Conservation (phyloP, 2,329 filamentous ascomycete species). For the Cladophialophora bantiana region DNA sequence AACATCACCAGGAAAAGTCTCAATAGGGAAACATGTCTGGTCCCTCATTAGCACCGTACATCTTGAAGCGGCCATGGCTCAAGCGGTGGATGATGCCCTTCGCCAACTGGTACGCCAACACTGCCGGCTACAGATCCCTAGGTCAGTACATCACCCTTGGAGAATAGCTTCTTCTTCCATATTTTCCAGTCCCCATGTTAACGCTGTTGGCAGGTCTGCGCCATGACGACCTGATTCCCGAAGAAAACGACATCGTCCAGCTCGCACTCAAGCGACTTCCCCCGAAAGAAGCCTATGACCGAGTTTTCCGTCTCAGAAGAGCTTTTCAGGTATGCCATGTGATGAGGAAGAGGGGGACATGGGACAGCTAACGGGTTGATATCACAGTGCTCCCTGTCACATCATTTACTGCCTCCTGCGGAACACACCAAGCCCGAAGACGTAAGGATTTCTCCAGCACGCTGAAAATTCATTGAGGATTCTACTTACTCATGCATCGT, state of each 20-base stretch:
- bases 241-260: slow-evolving; percentile 88
- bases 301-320: slow-evolving; percentile 94
- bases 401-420: slow-evolving; percentile 68
- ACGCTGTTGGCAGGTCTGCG: slow-evolving; percentile 57
- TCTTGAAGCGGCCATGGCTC: slow-evolving; percentile 87
- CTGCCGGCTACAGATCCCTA: slow-evolving; percentile 90
- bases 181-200: background rate
- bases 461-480: slow-evolving; percentile 17
- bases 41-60: slow-evolving; percentile 75
- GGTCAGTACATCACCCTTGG: slow-evolving; percentile 62
- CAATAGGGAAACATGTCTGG: slow-evolving; percentile 66
- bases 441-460: slow-evolving; percentile 54
- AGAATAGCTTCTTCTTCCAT: slow-evolving; percentile 10
- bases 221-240: slow-evolving; percentile 91
- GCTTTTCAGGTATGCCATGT: slow-evolving; percentile 77
- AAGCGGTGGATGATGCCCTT: slow-evolving; percentile 78
- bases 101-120: slow-evolving; percentile 86
- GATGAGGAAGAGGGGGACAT: background rate
- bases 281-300: slow-evolving; percentile 91
- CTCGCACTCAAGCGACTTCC: slow-evolving; percentile 88
- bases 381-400: slow-evolving; percentile 68
- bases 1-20: slow-evolving; percentile 15
- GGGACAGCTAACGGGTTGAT: slow-evolving; percentile 8
- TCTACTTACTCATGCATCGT: slow-evolving; percentile 36
- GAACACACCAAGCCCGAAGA: slow-evolving; percentile 74